Percentiles rank a stretch among this genome's conserved stretches.
Evolutionary conservation across 192 early-diverging fungal species (phyloP).

Genomic region (Spinellus fusiger): DNA sequence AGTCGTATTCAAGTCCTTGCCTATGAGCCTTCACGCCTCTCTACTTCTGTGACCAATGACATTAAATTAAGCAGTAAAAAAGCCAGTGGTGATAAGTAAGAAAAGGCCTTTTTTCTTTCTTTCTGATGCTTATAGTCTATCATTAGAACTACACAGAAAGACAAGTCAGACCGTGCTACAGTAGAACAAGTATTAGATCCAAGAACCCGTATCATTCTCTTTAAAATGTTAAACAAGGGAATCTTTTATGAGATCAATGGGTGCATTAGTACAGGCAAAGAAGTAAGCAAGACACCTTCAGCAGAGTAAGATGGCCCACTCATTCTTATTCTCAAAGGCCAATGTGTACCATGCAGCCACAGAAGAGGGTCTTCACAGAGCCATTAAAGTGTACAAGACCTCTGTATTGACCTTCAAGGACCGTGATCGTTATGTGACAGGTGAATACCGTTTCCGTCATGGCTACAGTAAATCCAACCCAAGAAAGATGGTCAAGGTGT

Average conservation of each 20-base stretch:
- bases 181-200: constrained; percentile 96
- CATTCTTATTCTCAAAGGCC: constrained; percentile 41
- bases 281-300: constrained; percentile 35
- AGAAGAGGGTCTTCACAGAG: constrained; percentile 72
- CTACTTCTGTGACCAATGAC: constrained; percentile 45
- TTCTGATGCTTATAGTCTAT: not conserved
- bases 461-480: constrained; percentile 93
- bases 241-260: constrained; percentile 93
- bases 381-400: constrained; percentile 98
- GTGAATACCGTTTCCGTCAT: constrained; percentile 92
- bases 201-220: constrained; percentile 95
- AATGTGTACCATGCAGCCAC: constrained; percentile 97
- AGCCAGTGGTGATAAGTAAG: constrained; percentile 53
- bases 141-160: constrained; percentile 47
- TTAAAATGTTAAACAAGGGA: constrained; percentile 89
- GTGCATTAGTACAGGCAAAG: constrained; percentile 96
- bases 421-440: constrained; percentile 93
- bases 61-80: constrained; percentile 57
- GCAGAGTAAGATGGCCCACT: not conserved
- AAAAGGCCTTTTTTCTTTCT: not conserved
- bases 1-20: constrained; percentile 67
- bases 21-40: constrained; percentile 26
- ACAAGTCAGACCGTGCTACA: constrained; percentile 94
- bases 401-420: constrained; percentile 98
- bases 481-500: constrained; percentile 96